Conservation (phyloP, 306 rosid species). For the Rosa multiflora region DNA sequence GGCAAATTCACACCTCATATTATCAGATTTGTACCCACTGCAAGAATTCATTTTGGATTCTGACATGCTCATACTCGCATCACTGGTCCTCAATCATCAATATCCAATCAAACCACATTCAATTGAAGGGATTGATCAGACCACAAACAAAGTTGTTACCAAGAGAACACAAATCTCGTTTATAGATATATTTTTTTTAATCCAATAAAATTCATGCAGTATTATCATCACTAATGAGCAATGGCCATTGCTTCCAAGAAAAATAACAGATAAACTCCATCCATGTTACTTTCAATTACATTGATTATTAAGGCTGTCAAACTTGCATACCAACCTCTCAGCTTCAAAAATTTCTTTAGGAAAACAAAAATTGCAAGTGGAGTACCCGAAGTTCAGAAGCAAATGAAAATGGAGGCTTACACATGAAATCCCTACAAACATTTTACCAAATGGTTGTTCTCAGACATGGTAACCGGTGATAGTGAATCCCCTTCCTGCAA, state of each 20-base stretch:
- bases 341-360: conserved; percentile 39
- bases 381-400: conserved; percentile 42
- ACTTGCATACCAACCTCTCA: conserved; percentile 47
- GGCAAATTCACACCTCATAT: not conserved
- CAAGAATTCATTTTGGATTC: not conserved
- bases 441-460: conserved; percentile 29
- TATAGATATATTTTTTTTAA: no score
- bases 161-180: no score
- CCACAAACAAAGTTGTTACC: no score
- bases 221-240: conserved; percentile 30
- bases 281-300: conserved; percentile 49
- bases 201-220: conserved; percentile 22
- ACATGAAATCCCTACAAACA: conserved; percentile 35
- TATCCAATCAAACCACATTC: not conserved
- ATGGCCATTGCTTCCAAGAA: conserved; percentile 36
- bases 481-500: conserved; percentile 90
- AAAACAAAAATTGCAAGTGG: conserved; percentile 44
- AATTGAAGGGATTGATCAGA: not conserved
- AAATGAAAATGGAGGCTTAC: conserved; percentile 39
- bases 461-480: conserved; percentile 79
- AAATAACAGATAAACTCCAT: conserved; percentile 35
- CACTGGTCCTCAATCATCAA: not conserved
- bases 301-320: conserved; percentile 64
- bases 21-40: not conserved
- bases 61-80: not conserved